Conservation (phyloP, 2,329 filamentous ascomycete species). For the Aspergillus novoparasiticus region DNA sequence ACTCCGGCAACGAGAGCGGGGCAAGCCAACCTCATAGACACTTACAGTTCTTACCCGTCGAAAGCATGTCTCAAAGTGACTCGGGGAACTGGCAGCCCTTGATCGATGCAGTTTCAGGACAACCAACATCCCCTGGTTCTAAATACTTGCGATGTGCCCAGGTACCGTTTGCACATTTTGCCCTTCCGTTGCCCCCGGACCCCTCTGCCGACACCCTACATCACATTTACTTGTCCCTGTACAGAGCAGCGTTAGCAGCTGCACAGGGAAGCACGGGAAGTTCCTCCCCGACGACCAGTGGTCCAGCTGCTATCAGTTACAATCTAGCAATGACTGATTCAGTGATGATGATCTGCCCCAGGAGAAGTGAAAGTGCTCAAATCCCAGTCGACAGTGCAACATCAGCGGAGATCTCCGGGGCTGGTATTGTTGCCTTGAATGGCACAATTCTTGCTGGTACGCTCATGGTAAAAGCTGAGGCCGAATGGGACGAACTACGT, state of each 20-base stretch:
- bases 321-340: slow-evolving; percentile 60
- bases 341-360: slow-evolving; percentile 57
- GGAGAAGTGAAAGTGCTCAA: slow-evolving; percentile 48
- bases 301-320: slow-evolving; percentile 55
- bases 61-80: slow-evolving; percentile 44
- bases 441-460: slow-evolving; percentile 61
- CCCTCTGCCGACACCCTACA: slow-evolving; percentile 42
- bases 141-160: slow-evolving; percentile 29
- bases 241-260: slow-evolving; percentile 42
- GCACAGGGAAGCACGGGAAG: slow-evolving; percentile 25
- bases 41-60: slow-evolving; percentile 51
- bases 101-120: slow-evolving; percentile 42
- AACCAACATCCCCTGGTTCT: slow-evolving; percentile 16
- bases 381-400: slow-evolving; percentile 43
- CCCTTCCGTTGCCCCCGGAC: slow-evolving; percentile 42
- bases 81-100: slow-evolving; percentile 50
- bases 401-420: slow-evolving; percentile 31
- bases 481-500: slow-evolving; percentile 55
- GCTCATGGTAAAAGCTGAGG: slow-evolving; percentile 60
- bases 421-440: slow-evolving; percentile 54
- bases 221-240: slow-evolving; percentile 44
- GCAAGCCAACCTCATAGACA: slow-evolving; percentile 53
- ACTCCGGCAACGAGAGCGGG: slow-evolving; percentile 51
- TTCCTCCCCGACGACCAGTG: slow-evolving; percentile 26
- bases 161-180: slow-evolving; percentile 57